Evolutionary conservation across 2,329 filamentous ascomycete species (phyloP).

Genomic region (Neonectria coccinea): DNA sequence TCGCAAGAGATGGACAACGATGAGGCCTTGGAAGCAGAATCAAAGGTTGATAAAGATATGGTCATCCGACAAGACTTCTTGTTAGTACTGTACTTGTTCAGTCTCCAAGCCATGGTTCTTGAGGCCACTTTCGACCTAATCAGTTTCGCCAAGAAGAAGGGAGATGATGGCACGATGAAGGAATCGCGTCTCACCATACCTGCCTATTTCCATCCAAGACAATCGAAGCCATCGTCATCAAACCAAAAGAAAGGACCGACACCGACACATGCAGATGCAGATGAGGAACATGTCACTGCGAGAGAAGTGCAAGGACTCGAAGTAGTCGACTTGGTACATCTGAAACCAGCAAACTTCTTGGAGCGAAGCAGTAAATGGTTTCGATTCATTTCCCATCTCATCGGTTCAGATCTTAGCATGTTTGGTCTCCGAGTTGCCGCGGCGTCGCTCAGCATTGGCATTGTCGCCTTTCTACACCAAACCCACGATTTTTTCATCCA

Average conservation of each 20-base stretch:
- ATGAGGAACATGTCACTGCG: not conserved
- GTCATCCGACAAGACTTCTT: constrained; percentile 23
- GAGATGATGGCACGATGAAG: constrained; percentile 12
- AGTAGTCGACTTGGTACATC: constrained; percentile 26
- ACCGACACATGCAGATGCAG: too few species aligned
- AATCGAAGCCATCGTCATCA: too few species aligned
- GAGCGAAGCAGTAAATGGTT: constrained; percentile 22
- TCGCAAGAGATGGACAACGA: constrained; percentile 1
- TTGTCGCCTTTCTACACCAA: constrained; percentile 27
- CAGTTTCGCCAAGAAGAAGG: constrained; percentile 23
- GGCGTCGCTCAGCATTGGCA: constrained; percentile 24
- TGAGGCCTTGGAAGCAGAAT: not conserved
- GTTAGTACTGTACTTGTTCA: constrained; percentile 22
- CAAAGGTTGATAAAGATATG: constrained; percentile 1
- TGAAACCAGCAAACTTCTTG: constrained; percentile 25
- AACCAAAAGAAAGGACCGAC: not conserved
- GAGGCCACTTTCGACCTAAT: constrained; percentile 22
- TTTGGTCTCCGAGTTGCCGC: constrained; percentile 29
- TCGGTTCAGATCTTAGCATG: constrained; percentile 25
- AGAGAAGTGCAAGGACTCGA: constrained; percentile 13
- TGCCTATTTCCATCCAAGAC: not conserved
- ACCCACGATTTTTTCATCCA: constrained; percentile 25
- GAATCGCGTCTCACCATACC: constrained; percentile 7
- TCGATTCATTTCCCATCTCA: constrained; percentile 16
- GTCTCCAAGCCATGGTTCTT: constrained; percentile 22